Evolutionary conservation across 2,329 filamentous ascomycete genomes (phyloP), one percentile per base, ranked within the genome.

Genomic region (Rosellinia necatrix): DNA sequence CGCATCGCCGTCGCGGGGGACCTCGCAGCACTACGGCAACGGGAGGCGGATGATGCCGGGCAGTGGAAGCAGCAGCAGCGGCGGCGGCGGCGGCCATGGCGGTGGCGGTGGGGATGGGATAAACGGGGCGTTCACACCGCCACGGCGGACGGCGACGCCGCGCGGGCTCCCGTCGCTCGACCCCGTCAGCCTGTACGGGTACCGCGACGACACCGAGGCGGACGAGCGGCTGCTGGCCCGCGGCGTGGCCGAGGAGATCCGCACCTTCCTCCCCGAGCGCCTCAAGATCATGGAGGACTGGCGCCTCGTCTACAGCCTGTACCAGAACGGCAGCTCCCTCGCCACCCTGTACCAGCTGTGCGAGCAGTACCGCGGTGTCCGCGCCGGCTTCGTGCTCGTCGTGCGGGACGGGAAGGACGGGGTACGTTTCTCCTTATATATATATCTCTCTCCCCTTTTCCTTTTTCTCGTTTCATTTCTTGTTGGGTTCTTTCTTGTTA

Each of bases 321-420:
- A 96, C 68, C 89, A 96, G 73, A 87, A 99, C 72, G 94, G 94
- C 10, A 91, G 92, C 48, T 94, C 91, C 61, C 75, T 99, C 30
- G 82, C 83, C 8, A 97, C 94, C 0, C 76, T 99, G 25, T 99
- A 97, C 70, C 83, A 91, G 64, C 86, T 89, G 64, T 91, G 88
- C 67, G 85, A 87, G 41, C 77, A 81, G 13, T 89, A 87, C 67
- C 77, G 83, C 41, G 81, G 85, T 10, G 78, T 84, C 58, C 85
- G 92, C 55, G 91, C 90, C 15, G 93, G 92, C 5, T 99, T 96
- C 71, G 90, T 97, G 47, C 81, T 99, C 4, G 91, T 96, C 0
- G 85, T 97, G 17, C 83, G 84, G 66, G 94, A 99, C 71, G 83
- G 83, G 7, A 82, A 82, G 53, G 89, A 89, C 53, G 87, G 88